Conservation (phyloP, 805 yeast genomes). For the Peterozyma xylosa region DNA sequence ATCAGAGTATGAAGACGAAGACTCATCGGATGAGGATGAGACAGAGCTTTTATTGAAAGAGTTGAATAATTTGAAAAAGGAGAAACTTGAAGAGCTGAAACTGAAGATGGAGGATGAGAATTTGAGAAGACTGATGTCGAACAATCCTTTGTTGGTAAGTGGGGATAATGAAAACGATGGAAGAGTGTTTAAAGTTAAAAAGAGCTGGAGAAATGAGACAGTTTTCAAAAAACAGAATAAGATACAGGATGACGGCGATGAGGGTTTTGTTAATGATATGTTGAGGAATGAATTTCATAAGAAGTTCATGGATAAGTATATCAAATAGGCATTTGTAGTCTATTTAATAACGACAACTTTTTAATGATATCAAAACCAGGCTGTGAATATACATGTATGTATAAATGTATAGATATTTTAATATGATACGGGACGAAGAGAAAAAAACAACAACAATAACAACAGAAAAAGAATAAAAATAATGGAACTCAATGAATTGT, state of each 20-base stretch:
- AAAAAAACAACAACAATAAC: background rate
- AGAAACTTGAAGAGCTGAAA: slow-evolving; percentile 15
- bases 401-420: background rate
- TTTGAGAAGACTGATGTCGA: slow-evolving; percentile 12
- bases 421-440: background rate
- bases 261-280: slow-evolving; percentile 20
- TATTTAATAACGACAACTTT: background rate
- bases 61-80: slow-evolving; percentile 26
- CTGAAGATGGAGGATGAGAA: slow-evolving; percentile 21
- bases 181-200: slow-evolving; percentile 8
- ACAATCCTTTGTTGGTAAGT: slow-evolving; percentile 18
- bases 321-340: slow-evolving; percentile 16
- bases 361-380: background rate
- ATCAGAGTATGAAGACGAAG: slow-evolving; percentile 39
- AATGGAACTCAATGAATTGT: too few species aligned
- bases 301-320: slow-evolving; percentile 31
- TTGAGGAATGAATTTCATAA: slow-evolving; percentile 32
- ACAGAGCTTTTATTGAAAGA: slow-evolving; percentile 18
- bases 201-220: slow-evolving; percentile 27
- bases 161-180: slow-evolving; percentile 8
- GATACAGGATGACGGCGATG: slow-evolving; percentile 18
- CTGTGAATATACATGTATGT: background rate
- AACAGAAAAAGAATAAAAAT: too few species aligned
- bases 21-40: background rate
- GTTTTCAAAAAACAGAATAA: slow-evolving; percentile 18